These are phyloP conservation scores for Talaromyces ruber DNA, from an alignment of 495 filamentous ascomycete species.

Conservation along the genomic window DNA sequence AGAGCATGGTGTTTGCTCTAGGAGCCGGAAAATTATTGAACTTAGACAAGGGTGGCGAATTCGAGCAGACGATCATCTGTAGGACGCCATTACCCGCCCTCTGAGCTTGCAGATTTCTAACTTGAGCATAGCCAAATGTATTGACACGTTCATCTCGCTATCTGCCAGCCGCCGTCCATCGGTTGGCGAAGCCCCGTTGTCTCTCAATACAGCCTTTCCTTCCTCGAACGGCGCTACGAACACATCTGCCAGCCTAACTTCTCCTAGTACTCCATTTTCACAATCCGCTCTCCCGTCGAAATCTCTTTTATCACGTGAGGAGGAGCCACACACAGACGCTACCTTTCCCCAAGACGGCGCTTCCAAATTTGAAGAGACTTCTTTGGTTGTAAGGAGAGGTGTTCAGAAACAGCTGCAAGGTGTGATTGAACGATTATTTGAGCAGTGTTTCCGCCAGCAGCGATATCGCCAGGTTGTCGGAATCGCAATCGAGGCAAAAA, in stretches of 20 bases:
- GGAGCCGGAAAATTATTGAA: slow-evolving; percentile 93
- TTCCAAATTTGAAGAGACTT: slow-evolving; percentile 43
- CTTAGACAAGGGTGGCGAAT: slow-evolving; percentile 85
- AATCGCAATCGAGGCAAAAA: slow-evolving; percentile 93
- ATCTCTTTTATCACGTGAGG: slow-evolving; percentile 78
- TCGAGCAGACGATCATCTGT: slow-evolving; percentile 94
- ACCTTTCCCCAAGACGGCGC: slow-evolving; percentile 44
- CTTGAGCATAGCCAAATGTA: slow-evolving; percentile 62
- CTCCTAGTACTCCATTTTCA: slow-evolving; percentile 87
- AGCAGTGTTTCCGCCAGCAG: slow-evolving; percentile 77
- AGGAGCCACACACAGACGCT: slow-evolving; percentile 52
- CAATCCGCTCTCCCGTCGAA: slow-evolving; percentile 85
- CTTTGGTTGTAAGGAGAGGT: slow-evolving; percentile 43
- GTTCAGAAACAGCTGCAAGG: slow-evolving; percentile 66
- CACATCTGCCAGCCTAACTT: slow-evolving; percentile 64
- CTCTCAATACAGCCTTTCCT: slow-evolving; percentile 63
- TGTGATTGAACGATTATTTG: slow-evolving; percentile 83
- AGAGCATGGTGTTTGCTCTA: slow-evolving; percentile 97
- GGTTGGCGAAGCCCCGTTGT: slow-evolving; percentile 48
- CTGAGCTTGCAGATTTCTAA: slow-evolving; percentile 25
- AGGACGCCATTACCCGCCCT: not conserved
- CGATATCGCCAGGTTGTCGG: slow-evolving; percentile 97
- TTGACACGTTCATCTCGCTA: slow-evolving; percentile 93
- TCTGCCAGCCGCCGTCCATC: slow-evolving; percentile 60
- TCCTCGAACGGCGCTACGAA: slow-evolving; percentile 53